Evolutionary conservation across 1,284 basidiomycete genomes (phyloP).

Genomic region (Ganoderma meredithae): DNA sequence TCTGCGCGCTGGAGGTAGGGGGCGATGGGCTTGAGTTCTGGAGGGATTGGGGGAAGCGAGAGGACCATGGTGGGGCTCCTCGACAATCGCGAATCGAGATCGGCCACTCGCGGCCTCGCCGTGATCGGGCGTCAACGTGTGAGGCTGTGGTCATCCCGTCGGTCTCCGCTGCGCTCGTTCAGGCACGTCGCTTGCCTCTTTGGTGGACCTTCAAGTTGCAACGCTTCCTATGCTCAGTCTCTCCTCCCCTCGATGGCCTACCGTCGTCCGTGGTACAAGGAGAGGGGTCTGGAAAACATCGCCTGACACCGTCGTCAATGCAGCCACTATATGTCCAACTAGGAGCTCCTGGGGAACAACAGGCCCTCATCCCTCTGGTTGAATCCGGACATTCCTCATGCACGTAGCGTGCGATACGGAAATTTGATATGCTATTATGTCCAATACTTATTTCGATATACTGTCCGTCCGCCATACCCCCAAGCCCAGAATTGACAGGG

Average conservation of each 20-base stretch:
- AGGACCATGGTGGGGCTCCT: conserved; percentile 42
- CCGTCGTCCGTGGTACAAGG: too few species aligned
- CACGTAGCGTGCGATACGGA: conserved; percentile 29
- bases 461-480: conserved; percentile 33
- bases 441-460: background rate
- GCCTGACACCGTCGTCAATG: too few species aligned
- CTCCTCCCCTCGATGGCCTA: too few species aligned
- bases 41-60: conserved; percentile 62
- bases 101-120: background rate
- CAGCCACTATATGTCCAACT: too few species aligned
- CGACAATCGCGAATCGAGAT: conserved; percentile 23
- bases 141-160: conserved; percentile 29
- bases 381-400: conserved; percentile 63
- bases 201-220: background rate
- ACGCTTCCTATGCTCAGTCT: too few species aligned
- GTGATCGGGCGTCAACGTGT: background rate
- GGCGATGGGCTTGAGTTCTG: conserved; percentile 67
- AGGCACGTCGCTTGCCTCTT: conserved; percentile 7
- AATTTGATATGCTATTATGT: background rate
- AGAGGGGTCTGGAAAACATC: too few species aligned
- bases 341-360: too few species aligned
- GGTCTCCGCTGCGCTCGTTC: conserved; percentile 13
- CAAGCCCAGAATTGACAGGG: conserved; percentile 30
- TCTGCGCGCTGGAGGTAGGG: conserved; percentile 91
- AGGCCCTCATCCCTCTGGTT: conserved; percentile 42